Conservation (phyloP, 2,329 filamentous ascomycete genomes). For the Alternaria metachromatica region DNA sequence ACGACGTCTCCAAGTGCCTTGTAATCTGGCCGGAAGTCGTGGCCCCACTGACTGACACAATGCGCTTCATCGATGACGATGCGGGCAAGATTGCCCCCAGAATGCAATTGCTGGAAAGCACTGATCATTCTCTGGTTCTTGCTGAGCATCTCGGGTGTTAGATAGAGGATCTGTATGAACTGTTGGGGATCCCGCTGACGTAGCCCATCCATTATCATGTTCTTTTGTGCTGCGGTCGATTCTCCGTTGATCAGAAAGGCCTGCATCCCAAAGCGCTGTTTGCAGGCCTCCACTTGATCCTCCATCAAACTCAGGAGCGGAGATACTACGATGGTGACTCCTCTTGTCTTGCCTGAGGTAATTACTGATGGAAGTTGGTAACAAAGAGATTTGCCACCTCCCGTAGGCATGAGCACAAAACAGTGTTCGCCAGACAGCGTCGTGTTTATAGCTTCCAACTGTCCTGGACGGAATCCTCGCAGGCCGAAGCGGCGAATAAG, state of each 20-base stretch:
- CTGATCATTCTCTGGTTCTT: conserved; percentile 75
- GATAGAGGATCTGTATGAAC: conserved; percentile 85
- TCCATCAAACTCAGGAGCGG: conserved; percentile 95
- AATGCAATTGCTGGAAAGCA: conserved; percentile 72
- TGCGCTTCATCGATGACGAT: conserved; percentile 99
- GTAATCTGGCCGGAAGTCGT: conserved; percentile 97
- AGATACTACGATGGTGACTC: conserved; percentile 93
- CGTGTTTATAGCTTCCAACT: conserved; percentile 94
- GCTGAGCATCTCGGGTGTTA: conserved; percentile 95
- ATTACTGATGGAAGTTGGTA: conserved; percentile 94
- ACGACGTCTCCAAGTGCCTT: conserved; percentile 82
- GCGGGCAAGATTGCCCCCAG: conserved; percentile 75
- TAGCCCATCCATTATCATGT: conserved; percentile 70
- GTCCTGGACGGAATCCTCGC: conserved; percentile 85
- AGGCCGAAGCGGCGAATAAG: conserved; percentile 85
- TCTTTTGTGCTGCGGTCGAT: conserved; percentile 67
- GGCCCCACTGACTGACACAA: conserved; percentile 98
- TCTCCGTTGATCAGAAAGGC: conserved; percentile 85
- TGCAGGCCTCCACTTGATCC: conserved; percentile 83
- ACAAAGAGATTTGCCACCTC: conserved; percentile 94
- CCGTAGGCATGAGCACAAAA: conserved; percentile 97
- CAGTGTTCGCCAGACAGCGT: conserved; percentile 86
- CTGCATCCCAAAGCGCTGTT: conserved; percentile 74
- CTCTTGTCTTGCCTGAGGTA: conserved; percentile 77
- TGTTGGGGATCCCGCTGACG: conserved; percentile 71